phyloP scores from a whole-genome alignment of 345 rosid species.

The Arabidopsis thaliana region DNA sequence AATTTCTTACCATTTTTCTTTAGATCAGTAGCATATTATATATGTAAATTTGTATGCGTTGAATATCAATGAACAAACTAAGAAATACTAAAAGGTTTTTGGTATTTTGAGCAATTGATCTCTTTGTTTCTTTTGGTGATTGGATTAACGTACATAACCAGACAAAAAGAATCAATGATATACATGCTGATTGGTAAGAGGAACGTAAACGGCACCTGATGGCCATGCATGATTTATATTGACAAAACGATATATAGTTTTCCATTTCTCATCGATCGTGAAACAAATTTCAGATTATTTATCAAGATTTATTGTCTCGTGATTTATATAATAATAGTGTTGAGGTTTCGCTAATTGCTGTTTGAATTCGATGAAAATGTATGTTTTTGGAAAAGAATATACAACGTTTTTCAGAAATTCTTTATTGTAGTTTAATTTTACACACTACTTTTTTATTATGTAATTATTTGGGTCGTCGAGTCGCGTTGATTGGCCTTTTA shows the following conservation, averaged over 20 bases:
- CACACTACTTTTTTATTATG: background rate
- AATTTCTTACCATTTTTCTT: background rate
- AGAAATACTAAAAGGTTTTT: background rate
- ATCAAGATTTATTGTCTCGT: background rate
- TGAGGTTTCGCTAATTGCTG: background rate
- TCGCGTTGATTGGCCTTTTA: background rate
- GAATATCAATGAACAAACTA: background rate
- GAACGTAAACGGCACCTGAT: slow-evolving; percentile 21
- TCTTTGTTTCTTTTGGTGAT: background rate
- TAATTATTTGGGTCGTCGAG: background rate
- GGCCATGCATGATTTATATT: slow-evolving; percentile 27
- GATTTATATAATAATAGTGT: background rate
- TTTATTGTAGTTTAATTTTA: background rate
- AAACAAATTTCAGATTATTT: background rate
- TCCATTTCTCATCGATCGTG: background rate
- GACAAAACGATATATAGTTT: slow-evolving; percentile 1
- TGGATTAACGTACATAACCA: background rate
- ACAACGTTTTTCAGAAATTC: too few species aligned
- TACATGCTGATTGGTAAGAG: background rate
- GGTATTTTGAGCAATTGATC: background rate
- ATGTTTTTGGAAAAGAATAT: background rate
- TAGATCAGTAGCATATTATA: background rate
- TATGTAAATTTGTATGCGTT: background rate
- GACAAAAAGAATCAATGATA: background rate
- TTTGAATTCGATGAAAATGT: background rate